Base-by-base conservation (phyloP, 805 yeast genomes). In the Yarrowia sp. region DNA sequence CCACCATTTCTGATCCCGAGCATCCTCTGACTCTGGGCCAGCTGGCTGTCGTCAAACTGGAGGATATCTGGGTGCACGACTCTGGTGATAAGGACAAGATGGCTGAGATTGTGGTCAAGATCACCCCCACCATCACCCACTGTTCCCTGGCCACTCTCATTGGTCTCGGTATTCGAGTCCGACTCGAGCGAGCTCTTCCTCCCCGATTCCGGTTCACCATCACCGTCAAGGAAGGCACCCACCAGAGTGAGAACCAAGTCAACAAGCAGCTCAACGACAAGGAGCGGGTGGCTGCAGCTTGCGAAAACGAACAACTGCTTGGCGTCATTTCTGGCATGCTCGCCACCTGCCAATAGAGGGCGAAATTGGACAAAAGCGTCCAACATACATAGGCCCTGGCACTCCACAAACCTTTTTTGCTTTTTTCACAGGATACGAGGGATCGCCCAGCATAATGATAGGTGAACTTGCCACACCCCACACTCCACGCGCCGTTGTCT, bases 211-310 rank as follows among this genome's bases (percentile, higher is more conserved):
- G 98, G 68, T 85, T 91, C 66, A 83, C 86, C 14, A 88, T 95
- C 32, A 77, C 88, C 41, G 83, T 95, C 58, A 92, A 92, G 72
- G 90, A 90, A 70, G 98, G 98, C 1, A 84, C 96, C 0, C 99
- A 95, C 74, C 98, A 95, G 75, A 89, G 96, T 73, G 99, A 95
- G 74, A 84, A 83, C 69, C 99, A 95, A 73, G 98, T 95, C 22
- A 95, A 95, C 76, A 93, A 93, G 73, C 99, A 95, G 77, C 81
- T 95, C 67, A 95, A 95, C 72, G 99, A 95, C 74, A 95, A 95
- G 77, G 99, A 95, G 76, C 80, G 99, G 67, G 98, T 95, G 0
- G 96, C 97, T 33, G 99, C 99, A 28, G 99, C 99, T 0, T 92
- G 98, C 75, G 99, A 95, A 72, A 95, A 95, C 71, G 96, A 89